Percentiles rank a stretch among this genome's conserved stretches.
Evolutionary conservation across 495 filamentous ascomycete species (phyloP).

Genomic region (Durotheca rogersii): DNA sequence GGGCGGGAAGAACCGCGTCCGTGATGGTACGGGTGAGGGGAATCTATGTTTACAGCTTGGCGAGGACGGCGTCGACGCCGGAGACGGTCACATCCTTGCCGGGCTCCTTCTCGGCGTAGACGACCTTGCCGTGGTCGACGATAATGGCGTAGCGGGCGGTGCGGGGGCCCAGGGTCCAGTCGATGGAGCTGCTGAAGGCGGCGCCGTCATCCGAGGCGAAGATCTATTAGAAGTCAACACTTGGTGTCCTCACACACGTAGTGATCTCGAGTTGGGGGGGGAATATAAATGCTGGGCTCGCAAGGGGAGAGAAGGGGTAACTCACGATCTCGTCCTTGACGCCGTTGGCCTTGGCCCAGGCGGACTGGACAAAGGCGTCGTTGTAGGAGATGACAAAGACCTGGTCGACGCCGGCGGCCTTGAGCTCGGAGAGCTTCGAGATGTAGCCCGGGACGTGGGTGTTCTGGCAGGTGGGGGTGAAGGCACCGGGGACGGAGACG

Average conservation of each 20-base stretch:
- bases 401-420: constrained; percentile 81
- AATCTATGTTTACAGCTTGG: constrained; percentile 55
- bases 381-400: constrained; percentile 86
- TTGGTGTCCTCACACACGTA: constrained; percentile 5
- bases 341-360: constrained; percentile 92
- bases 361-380: constrained; percentile 89
- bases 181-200: constrained; percentile 76
- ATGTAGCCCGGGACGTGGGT: constrained; percentile 87
- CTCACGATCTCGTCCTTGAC: constrained; percentile 78
- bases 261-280: not conserved
- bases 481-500: constrained; percentile 89
- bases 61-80: constrained; percentile 70
- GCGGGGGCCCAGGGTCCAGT: constrained; percentile 75
- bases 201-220: constrained; percentile 81
- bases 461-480: constrained; percentile 91
- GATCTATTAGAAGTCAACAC: constrained; percentile 51
- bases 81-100: constrained; percentile 70
- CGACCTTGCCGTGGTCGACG: constrained; percentile 86
- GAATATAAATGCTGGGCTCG: too few species aligned
- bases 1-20: too few species aligned
- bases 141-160: constrained; percentile 82
- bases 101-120: constrained; percentile 80
- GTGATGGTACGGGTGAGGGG: too few species aligned
- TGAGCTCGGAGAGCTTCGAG: constrained; percentile 67
- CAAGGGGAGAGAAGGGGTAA: constrained; percentile 7